Base-by-base conservation (phyloP, 2,329 filamentous ascomycete genomes). In the Pseudocercospora vitis region DNA sequence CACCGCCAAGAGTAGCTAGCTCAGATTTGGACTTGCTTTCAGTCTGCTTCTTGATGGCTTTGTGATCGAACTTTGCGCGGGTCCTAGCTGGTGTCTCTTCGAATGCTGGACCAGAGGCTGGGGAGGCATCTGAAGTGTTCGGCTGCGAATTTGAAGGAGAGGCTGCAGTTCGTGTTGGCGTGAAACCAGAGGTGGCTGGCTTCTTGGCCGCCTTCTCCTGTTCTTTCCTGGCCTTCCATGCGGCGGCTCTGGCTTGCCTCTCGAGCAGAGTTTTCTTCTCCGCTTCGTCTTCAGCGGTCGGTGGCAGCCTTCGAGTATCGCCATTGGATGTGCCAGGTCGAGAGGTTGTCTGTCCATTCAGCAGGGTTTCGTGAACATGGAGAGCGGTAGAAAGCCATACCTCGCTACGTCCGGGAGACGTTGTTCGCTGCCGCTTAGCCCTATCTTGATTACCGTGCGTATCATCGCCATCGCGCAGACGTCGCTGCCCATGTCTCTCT, bases 21-120 rank as follows among this genome's bases (percentile, higher is more conserved):
- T 80, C 75, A 66, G 81, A 74, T 52, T 61, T 65, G 4, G 56
- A 48, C 55, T 64, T 66, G 47, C 79, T 78, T 35, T 84, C 81
- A 16, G 86, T 81, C 69, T 89, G 94, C 71, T 92, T 95, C 33
- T 83, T 86, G 62, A 94, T 91, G 16, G 84, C 86, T 71, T 95
- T 95, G 4, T 89, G 88, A 63, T 95, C 88, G 65, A 94, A 92
- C 70, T 94, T 95, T 63, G 87, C 87, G 57, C 84, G 79, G 7
- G 84, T 79, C 26, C 81, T 74, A 29, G 65, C 45, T 8, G 53
- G 53, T 21, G 51, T 42, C 26, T 45, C 40, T 45, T 45, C 23
- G 23, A 45, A 45, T 28, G 40, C 16, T 45, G 40, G 40, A 45
- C n/a, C 23, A 45, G 40, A 26, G 12, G 37, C 37, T 28, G 45